Conservation (phyloP, 2,329 filamentous ascomycete genomes). For the Clonostachys chloroleuca region DNA sequence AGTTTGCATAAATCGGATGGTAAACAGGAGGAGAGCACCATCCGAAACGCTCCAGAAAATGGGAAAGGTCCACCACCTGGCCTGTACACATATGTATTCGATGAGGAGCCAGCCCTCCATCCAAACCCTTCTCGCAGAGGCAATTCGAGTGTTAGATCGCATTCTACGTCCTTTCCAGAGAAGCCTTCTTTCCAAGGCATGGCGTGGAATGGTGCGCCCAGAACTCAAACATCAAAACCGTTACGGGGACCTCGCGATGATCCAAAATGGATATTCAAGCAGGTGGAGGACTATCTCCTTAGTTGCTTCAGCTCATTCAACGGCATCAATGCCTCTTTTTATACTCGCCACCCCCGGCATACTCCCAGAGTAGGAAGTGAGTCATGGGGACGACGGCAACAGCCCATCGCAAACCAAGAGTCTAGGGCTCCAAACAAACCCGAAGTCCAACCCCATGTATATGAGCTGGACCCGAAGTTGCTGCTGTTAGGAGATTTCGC, state of each 20-base stretch:
- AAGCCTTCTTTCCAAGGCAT: no score
- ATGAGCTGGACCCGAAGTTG: conserved; percentile 66
- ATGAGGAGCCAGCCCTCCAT: conserved; percentile 29
- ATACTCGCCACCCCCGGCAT: conserved; percentile 35
- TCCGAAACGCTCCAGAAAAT: no score
- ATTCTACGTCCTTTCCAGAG: no score
- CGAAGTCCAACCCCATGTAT: neutral
- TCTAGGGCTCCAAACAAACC: no score
- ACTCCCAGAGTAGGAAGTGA: neutral
- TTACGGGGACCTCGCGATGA: conserved; percentile 14
- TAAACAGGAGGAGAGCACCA: no score
- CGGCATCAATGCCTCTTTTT: conserved; percentile 75
- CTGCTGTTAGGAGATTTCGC: conserved; percentile 70
- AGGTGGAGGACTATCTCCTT: conserved; percentile 73
- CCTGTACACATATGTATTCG: conserved; percentile 18
- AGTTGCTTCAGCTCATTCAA: conserved; percentile 64
- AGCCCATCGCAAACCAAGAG: neutral
- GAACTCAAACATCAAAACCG: no score
- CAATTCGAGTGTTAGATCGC: conserved; percentile 1
- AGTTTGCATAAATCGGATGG: no score
- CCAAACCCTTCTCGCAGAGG: conserved; percentile 17
- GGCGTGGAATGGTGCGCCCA: no score
- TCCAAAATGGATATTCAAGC: conserved; percentile 63
- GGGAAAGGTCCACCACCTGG: no score
- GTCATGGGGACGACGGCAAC: neutral